Conservation (phyloP, 2,329 filamentous ascomycete species). For the Paecilomyces fulvus region DNA sequence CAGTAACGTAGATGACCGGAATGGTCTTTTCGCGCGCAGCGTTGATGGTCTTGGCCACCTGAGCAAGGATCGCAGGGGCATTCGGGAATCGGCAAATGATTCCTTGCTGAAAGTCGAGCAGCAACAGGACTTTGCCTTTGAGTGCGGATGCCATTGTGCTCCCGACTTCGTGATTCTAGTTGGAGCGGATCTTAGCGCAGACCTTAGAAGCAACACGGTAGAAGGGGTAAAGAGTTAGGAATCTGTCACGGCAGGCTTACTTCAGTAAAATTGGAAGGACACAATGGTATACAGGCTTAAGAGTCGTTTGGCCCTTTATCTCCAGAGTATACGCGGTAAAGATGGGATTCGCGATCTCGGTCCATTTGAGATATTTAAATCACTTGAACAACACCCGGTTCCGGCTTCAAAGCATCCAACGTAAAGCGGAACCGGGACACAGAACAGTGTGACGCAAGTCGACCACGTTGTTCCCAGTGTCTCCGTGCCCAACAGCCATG, state of each 20-base stretch:
- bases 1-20: slow-evolving; percentile 25
- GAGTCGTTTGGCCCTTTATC: background rate
- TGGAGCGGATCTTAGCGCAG: background rate
- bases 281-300: background rate
- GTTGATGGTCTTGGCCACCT: slow-evolving; percentile 10
- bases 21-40: slow-evolving; percentile 18
- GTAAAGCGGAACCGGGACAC: background rate
- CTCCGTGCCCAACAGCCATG: too few species aligned
- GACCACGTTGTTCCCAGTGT: too few species aligned
- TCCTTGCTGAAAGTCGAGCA: slow-evolving; percentile 29
- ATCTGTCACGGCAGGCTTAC: background rate
- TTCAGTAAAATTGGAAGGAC: background rate
- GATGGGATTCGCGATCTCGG: background rate
- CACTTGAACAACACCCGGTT: background rate
- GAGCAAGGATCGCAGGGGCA: slow-evolving; percentile 15
- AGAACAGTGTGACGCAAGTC: background rate
- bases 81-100: slow-evolving; percentile 15
- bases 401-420: background rate
- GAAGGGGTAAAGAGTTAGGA: background rate
- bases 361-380: background rate
- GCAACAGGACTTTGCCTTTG: slow-evolving; percentile 16
- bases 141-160: background rate
- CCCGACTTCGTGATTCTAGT: background rate
- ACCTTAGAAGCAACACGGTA: background rate
- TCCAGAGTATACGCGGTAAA: background rate